These are phyloP conservation scores for Forsythia suspensa DNA, from an alignment of 257 asterid species.

Conservation along the genomic window DNA sequence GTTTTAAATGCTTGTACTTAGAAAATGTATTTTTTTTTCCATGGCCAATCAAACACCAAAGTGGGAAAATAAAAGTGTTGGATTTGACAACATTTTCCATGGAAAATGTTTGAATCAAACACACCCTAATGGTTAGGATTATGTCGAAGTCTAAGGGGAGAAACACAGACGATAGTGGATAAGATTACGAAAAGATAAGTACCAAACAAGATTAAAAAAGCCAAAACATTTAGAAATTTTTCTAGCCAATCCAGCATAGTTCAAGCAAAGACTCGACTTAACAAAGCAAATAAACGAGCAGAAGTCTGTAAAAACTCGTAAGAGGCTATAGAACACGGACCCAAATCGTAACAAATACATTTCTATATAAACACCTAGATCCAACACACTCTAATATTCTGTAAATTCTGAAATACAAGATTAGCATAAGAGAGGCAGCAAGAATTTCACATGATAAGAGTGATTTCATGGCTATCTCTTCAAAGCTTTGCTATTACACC, in stretches of 20 bases:
- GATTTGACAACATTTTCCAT: too few species aligned
- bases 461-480: constrained; percentile 6
- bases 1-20: too few species aligned
- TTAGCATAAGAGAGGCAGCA: background rate
- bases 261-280: background rate
- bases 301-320: background rate
- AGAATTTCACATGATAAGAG: background rate
- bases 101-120: too few species aligned
- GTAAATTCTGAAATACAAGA: background rate
- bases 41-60: too few species aligned
- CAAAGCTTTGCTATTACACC: constrained; percentile 61
- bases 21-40: too few species aligned
- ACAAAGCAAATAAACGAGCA: background rate
- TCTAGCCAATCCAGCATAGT: background rate
- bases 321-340: background rate
- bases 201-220: background rate
- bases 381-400: background rate
- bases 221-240: too few species aligned
- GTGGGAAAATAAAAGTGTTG: too few species aligned
- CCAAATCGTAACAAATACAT: background rate
- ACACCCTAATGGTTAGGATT: too few species aligned
- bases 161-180: too few species aligned
- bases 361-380: background rate
- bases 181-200: too few species aligned
- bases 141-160: too few species aligned